Conservation (phyloP, 1,284 basidiomycete species). For the Apiotrichum porosum region DNA sequence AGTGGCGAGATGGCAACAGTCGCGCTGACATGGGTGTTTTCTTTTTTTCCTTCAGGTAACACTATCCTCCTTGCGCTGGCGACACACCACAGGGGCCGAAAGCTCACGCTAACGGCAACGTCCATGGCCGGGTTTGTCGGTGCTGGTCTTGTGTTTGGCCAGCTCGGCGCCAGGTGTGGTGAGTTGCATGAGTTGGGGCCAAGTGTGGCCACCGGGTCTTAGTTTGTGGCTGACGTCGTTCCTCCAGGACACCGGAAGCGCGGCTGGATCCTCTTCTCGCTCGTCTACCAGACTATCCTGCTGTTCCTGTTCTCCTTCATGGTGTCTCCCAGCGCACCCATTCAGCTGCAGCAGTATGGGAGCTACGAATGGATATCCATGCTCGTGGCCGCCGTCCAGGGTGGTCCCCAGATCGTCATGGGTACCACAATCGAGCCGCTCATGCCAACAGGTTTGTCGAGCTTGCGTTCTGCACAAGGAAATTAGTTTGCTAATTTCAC, state of each 20-base stretch:
- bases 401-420: slow-evolving; percentile 28
- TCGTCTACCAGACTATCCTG: slow-evolving; percentile 12
- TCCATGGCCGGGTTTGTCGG: slow-evolving; percentile 17
- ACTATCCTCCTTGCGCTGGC: slow-evolving; percentile 16
- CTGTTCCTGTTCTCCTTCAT: slow-evolving; percentile 13
- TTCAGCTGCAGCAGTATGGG: neutral
- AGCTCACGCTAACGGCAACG: slow-evolving; percentile 10
- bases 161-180: slow-evolving; percentile 23
- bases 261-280: slow-evolving; percentile 16
- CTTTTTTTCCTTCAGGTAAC: slow-evolving; percentile 12
- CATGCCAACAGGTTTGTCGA: neutral
- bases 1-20: too few species aligned
- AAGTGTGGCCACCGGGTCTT: neutral
- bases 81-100: slow-evolving; percentile 7
- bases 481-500: too few species aligned
- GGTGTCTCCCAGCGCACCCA: slow-evolving; percentile 1
- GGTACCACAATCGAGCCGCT: neutral
- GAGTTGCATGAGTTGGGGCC: slow-evolving; percentile 4
- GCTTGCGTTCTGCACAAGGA: too few species aligned
- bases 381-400: slow-evolving; percentile 17
- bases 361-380: slow-evolving; percentile 18
- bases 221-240: neutral
- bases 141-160: slow-evolving; percentile 24
- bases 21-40: too few species aligned
- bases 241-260: slow-evolving; percentile 16